Percentiles rank a stretch among this genome's conserved stretches.
Evolutionary conservation across 73 alveolate genomes (phyloP).

Genomic region (Paramecium primaurelia): DNA sequence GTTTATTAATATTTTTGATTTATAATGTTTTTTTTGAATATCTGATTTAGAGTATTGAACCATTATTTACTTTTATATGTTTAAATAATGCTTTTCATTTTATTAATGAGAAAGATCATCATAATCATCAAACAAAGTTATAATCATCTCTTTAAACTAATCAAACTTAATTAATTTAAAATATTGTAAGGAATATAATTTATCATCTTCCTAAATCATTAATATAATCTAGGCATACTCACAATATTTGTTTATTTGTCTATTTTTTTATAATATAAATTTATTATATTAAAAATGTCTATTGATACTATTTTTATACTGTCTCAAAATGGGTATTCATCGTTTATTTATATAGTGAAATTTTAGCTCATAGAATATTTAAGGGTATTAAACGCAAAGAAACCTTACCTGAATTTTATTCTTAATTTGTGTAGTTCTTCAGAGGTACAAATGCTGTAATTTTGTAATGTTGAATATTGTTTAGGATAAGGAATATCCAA

Average conservation of each 20-base stretch:
- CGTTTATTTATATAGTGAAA: slow-evolving; percentile 1
- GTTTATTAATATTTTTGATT: neutral
- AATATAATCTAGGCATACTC: neutral
- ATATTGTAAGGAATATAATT: neutral
- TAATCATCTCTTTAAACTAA: neutral
- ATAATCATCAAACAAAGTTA: neutral
- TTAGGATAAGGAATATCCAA: slow-evolving; percentile 55
- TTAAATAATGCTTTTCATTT: neutral
- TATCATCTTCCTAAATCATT: neutral
- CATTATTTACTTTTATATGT: neutral
- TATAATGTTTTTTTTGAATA: neutral
- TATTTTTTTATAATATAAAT: neutral
- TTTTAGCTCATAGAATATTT: slow-evolving; percentile 37
- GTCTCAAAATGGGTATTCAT: slow-evolving; percentile 50
- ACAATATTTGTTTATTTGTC: neutral
- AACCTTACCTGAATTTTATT: slow-evolving; percentile 47
- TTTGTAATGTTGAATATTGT: neutral
- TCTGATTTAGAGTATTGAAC: neutral
- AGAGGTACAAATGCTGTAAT: slow-evolving; percentile 34
- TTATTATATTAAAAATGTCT: slow-evolving; percentile 1
- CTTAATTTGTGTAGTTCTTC: slow-evolving; percentile 8
- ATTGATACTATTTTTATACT: slow-evolving; percentile 54
- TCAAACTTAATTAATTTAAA: neutral
- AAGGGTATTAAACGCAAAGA: slow-evolving; percentile 49
- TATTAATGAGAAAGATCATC: neutral